phyloP scores from a whole-genome alignment of 163 green algal genomes.

The Volvox carteri region DNA sequence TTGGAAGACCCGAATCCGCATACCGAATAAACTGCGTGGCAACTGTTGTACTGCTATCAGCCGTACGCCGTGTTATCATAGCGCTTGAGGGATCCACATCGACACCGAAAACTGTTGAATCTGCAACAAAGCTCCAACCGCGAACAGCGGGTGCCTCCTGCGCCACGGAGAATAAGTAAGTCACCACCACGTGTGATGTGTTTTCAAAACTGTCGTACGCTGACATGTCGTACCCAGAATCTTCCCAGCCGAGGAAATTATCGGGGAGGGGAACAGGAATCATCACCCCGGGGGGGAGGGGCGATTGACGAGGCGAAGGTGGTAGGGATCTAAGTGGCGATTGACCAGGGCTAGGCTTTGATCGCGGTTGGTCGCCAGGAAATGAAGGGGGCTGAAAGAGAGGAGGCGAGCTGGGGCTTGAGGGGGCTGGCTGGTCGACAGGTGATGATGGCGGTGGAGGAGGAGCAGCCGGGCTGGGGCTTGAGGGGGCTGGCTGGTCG shows the following conservation, averaged over 20 bases:
- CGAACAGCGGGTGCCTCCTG: background rate
- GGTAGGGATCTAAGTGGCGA: background rate
- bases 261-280: slow-evolving; percentile 1
- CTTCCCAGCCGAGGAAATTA: background rate
- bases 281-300: background rate
- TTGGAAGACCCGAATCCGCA: background rate
- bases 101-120: background rate
- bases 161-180: background rate
- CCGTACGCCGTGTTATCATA: background rate
- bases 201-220: background rate
- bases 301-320: background rate
- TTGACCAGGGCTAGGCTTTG: no score
- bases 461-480: no score
- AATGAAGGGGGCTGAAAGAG: no score
- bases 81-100: background rate
- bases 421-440: no score
- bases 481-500: background rate
- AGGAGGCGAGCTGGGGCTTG: no score
- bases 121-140: slow-evolving; percentile 8
- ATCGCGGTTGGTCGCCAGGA: no score
- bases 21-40: background rate
- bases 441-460: background rate
- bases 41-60: background rate
- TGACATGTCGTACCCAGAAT: slow-evolving; percentile 35
- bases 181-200: background rate